A percentile compares a stretch with the other conserved stretches of the same genome.
These are phyloP conservation scores for Stachybotrys echinatus DNA, from an alignment of 2,329 filamentous ascomycete genomes.

Conservation along the genomic window DNA sequence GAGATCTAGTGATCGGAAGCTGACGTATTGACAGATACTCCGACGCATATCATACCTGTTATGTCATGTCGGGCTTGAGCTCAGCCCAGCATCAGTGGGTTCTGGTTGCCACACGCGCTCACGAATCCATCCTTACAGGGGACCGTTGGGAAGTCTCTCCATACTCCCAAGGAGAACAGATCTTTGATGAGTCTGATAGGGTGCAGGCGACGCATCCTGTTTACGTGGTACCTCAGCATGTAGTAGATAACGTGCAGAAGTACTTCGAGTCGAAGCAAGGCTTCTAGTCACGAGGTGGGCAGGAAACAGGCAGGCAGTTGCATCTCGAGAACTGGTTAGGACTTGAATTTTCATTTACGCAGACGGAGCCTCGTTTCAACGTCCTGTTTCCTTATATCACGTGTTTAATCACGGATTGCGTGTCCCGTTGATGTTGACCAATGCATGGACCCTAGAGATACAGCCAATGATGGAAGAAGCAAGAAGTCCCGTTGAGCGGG, in stretches of 20 bases:
- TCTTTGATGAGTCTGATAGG: conserved; percentile 67
- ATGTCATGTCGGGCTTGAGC: conserved; percentile 81
- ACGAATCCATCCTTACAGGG: conserved; percentile 25
- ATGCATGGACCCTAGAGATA: not conserved
- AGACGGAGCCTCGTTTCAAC: not conserved
- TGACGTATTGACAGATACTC: conserved; percentile 49
- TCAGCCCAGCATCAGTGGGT: conserved; percentile 68
- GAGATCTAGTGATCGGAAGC: conserved; percentile 2
- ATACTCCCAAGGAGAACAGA: conserved; percentile 49
- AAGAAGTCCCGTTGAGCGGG: not conserved
- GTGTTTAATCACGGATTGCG: not conserved
- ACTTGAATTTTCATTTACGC: not conserved
- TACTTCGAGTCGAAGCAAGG: conserved; percentile 59
- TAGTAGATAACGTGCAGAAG: conserved; percentile 57
- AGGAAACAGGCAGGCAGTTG: not conserved
- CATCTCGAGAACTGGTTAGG: not conserved
- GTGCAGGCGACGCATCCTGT: conserved; percentile 73
- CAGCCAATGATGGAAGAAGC: not conserved
- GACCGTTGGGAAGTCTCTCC: conserved; percentile 43
- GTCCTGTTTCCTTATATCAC: not conserved
- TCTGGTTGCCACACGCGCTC: conserved; percentile 28
- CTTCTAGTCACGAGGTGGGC: conserved; percentile 40
- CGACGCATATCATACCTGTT: conserved; percentile 91
- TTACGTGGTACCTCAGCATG: conserved; percentile 73
- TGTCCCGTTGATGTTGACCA: not conserved